Evolutionary conservation across 768 basidiomycete species (phyloP).

Genomic region (Omphalotus guepiniiformis): DNA sequence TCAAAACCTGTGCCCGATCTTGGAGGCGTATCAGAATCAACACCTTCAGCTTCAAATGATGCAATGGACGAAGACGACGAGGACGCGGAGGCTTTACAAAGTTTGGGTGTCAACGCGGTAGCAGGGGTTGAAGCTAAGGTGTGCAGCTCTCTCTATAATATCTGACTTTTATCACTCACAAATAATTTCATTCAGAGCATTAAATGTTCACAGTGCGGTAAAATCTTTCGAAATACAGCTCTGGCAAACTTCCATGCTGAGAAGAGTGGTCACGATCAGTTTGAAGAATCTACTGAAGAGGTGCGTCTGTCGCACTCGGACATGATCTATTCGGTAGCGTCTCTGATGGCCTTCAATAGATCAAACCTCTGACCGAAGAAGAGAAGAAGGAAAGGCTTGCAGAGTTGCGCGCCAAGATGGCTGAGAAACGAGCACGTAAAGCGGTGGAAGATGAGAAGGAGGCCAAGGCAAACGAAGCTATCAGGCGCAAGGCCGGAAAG

Average conservation of each 20-base stretch:
- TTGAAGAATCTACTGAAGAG: slow-evolving; percentile 95
- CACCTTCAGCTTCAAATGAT: slow-evolving; percentile 18
- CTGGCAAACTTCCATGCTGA: slow-evolving; percentile 92
- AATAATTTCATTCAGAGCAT: slow-evolving; percentile 51
- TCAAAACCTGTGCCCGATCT: slow-evolving; percentile 70
- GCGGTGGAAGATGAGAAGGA: slow-evolving; percentile 72
- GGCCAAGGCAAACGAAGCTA: slow-evolving; percentile 64
- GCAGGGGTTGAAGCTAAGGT: slow-evolving; percentile 67
- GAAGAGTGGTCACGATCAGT: slow-evolving; percentile 92
- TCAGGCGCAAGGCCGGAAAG: slow-evolving; percentile 84
- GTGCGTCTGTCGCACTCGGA: slow-evolving; percentile 31
- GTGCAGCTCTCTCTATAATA: slow-evolving; percentile 12
- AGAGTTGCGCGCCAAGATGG: slow-evolving; percentile 77
- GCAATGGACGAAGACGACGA: slow-evolving; percentile 64
- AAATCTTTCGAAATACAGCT: slow-evolving; percentile 81
- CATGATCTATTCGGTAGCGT: not conserved
- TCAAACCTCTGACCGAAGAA: slow-evolving; percentile 93
- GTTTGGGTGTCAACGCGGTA: slow-evolving; percentile 37
- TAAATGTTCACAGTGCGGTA: slow-evolving; percentile 80
- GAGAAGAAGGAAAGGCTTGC: slow-evolving; percentile 80
- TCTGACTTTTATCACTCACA: not conserved
- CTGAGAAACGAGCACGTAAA: slow-evolving; percentile 72
- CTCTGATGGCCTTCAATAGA: slow-evolving; percentile 35
- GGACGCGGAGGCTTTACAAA: slow-evolving; percentile 58
- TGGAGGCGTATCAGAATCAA: slow-evolving; percentile 33